These are phyloP conservation scores for Maudiozyma bulderi DNA, from an alignment of 805 yeast species.

Conservation along the genomic window DNA sequence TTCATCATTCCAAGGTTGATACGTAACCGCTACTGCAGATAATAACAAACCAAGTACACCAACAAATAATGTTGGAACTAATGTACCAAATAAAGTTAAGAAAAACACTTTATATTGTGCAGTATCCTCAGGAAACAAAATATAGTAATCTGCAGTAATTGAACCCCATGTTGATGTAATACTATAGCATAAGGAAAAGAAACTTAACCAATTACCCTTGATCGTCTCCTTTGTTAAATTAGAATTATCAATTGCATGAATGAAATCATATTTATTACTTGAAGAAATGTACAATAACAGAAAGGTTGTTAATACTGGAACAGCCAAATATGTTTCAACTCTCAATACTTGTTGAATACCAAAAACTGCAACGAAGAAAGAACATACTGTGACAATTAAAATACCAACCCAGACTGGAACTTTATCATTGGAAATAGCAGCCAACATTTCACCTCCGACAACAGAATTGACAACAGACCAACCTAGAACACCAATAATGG, in stretches of 20 bases:
- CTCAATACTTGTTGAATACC: slow-evolving; percentile 66
- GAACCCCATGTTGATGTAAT: slow-evolving; percentile 87
- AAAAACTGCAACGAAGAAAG: slow-evolving; percentile 60
- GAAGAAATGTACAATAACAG: slow-evolving; percentile 56
- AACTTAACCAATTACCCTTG: slow-evolving; percentile 62
- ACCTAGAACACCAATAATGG: slow-evolving; percentile 73
- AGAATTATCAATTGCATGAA: slow-evolving; percentile 28
- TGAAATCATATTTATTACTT: slow-evolving; percentile 36
- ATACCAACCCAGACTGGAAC: slow-evolving; percentile 71
- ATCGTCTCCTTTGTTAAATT: slow-evolving; percentile 31
- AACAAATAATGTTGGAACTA: slow-evolving; percentile 66
- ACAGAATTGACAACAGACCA: slow-evolving; percentile 91
- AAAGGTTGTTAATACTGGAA: slow-evolving; percentile 62
- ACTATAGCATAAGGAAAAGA: slow-evolving; percentile 64
- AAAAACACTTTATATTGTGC: slow-evolving; percentile 44
- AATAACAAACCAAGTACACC: slow-evolving; percentile 65
- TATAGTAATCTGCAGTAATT: slow-evolving; percentile 74
- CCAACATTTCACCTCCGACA: slow-evolving; percentile 76
- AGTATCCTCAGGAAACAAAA: slow-evolving; percentile 66
- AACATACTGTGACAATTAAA: slow-evolving; percentile 52
- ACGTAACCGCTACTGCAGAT: slow-evolving; percentile 53
- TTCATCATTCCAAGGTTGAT: slow-evolving; percentile 46
- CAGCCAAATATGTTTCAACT: slow-evolving; percentile 57
- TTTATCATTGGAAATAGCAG: slow-evolving; percentile 52
- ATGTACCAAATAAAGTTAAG: slow-evolving; percentile 57